phyloP scores from a whole-genome alignment of 176 grass and related monocot species.

The Calamus simplicifolius region DNA sequence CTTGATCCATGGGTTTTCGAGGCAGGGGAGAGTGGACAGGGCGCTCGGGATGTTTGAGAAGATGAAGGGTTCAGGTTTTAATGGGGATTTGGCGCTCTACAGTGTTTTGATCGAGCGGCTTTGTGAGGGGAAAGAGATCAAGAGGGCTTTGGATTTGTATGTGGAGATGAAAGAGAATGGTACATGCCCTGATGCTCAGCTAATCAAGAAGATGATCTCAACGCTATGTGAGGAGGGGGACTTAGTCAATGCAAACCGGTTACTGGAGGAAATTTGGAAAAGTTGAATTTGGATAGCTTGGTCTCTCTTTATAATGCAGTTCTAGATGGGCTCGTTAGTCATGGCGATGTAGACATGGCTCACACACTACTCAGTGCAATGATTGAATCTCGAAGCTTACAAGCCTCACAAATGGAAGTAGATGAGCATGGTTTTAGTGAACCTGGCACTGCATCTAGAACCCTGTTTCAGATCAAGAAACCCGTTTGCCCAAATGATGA shows the following conservation, averaged over 20 bases:
- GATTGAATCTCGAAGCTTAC: constrained; percentile 1
- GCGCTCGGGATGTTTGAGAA: constrained; percentile 59
- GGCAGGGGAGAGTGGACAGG: constrained; percentile 46
- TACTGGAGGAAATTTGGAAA: constrained; percentile 38
- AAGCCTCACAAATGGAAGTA: not conserved
- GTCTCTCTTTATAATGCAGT: constrained; percentile 46
- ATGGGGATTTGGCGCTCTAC: constrained; percentile 53
- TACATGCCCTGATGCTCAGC: constrained; percentile 33
- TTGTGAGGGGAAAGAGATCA: constrained; percentile 35
- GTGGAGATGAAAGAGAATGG: constrained; percentile 54
- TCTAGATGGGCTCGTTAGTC: constrained; percentile 54
- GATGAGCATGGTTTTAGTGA: constrained; percentile 12
- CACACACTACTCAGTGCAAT: constrained; percentile 40
- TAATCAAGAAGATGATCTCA: constrained; percentile 48
- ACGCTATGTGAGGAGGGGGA: constrained; percentile 37
- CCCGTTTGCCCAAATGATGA: constrained; percentile 54
- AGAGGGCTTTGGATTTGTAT: constrained; percentile 34
- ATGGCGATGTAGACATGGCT: constrained; percentile 47
- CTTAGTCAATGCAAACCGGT: constrained; percentile 16
- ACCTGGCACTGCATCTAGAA: constrained; percentile 8
- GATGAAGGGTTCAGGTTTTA: constrained; percentile 44
- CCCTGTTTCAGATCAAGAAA: constrained; percentile 27
- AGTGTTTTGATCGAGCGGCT: constrained; percentile 58
- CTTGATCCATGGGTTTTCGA: constrained; percentile 55
- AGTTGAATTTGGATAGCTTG: constrained; percentile 24